Percentiles rank a stretch among this genome's conserved stretches.
Evolutionary conservation across 208 protist genomes (phyloP).

Genomic region (Trypanosoma theileri): DNA sequence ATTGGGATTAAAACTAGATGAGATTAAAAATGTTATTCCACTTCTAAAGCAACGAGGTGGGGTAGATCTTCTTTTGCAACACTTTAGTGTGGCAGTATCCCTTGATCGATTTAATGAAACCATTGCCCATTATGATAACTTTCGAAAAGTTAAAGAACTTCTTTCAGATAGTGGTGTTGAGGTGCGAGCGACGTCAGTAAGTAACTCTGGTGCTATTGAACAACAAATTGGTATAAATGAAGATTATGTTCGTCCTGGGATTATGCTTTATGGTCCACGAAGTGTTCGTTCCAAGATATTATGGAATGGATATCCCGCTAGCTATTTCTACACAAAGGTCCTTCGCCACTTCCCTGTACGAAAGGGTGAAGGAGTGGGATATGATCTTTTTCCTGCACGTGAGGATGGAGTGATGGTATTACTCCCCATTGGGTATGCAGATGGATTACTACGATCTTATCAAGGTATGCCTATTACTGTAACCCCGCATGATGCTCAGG

Average conservation of each 20-base stretch:
- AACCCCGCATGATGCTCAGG: slow-evolving; percentile 17
- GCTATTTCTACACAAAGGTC: slow-evolving; percentile 52
- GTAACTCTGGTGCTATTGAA: slow-evolving; percentile 57
- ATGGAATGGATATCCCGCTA: slow-evolving; percentile 41
- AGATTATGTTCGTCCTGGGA: slow-evolving; percentile 46
- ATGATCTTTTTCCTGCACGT: slow-evolving; percentile 37
- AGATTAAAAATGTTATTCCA: slow-evolving; percentile 28
- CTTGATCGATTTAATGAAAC: slow-evolving; percentile 41
- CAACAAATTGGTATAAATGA: slow-evolving; percentile 44
- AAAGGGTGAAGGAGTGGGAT: slow-evolving; percentile 47
- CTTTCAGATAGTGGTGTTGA: slow-evolving; percentile 43
- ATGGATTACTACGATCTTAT: slow-evolving; percentile 57
- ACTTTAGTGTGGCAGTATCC: slow-evolving; percentile 54
- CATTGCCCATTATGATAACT: slow-evolving; percentile 31
- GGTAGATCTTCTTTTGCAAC: slow-evolving; percentile 46
- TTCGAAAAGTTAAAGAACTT: slow-evolving; percentile 35
- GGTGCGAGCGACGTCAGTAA: slow-evolving; percentile 48
- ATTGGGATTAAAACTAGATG: slow-evolving; percentile 39
- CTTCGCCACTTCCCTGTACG: slow-evolving; percentile 41
- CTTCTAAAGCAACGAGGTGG: slow-evolving; percentile 42
- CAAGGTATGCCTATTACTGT: slow-evolving; percentile 40
- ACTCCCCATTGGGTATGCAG: slow-evolving; percentile 52
- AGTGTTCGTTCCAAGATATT: slow-evolving; percentile 31
- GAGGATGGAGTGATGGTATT: slow-evolving; percentile 44
- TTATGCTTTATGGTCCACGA: slow-evolving; percentile 57